Evolutionary conservation across 148 eudicot species (phyloP).

Genomic region (Fagopyrum homotropicum): DNA sequence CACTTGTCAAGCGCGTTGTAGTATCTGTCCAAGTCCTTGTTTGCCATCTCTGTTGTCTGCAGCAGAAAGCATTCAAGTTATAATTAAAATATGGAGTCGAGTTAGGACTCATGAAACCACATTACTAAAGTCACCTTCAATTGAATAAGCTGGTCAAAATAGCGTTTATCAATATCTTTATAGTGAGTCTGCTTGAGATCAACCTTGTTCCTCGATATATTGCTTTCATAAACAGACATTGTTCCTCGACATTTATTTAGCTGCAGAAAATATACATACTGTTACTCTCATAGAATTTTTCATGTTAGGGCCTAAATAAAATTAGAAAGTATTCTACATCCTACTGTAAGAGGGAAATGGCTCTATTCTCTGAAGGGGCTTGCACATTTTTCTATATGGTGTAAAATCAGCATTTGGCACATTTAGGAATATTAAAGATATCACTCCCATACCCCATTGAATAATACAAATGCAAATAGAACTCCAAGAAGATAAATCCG

Average conservation of each 20-base stretch:
- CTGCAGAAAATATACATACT: slow-evolving; percentile 32
- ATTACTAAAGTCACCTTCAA: slow-evolving; percentile 57
- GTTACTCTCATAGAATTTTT: neutral
- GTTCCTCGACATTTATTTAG: slow-evolving; percentile 72
- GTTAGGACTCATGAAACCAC: neutral
- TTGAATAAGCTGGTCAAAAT: slow-evolving; percentile 87
- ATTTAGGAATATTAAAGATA: too few relatives aligned
- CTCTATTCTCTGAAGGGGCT: too few relatives aligned
- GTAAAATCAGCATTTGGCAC: too few relatives aligned
- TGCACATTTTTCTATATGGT: too few relatives aligned
- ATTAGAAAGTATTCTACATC: too few relatives aligned
- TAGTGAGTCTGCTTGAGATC: slow-evolving; percentile 94
- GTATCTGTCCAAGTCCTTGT: slow-evolving; percentile 95
- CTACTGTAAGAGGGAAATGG: too few relatives aligned
- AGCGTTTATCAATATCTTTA: slow-evolving; percentile 91
- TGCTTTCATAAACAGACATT: slow-evolving; percentile 80
- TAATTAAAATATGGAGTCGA: neutral
- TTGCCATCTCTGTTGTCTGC: slow-evolving; percentile 99
- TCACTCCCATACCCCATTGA: too few relatives aligned
- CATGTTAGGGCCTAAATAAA: too few relatives aligned
- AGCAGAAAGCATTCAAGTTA: slow-evolving; percentile 15
- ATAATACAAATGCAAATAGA: too few relatives aligned
- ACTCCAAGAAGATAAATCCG: neutral
- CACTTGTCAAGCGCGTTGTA: slow-evolving; percentile 98
- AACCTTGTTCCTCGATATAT: slow-evolving; percentile 64